Evolutionary conservation across 2,329 filamentous ascomycete species (phyloP), one percentile per base, ranked within the genome.

Genomic region (Nemania bipapillata): DNA sequence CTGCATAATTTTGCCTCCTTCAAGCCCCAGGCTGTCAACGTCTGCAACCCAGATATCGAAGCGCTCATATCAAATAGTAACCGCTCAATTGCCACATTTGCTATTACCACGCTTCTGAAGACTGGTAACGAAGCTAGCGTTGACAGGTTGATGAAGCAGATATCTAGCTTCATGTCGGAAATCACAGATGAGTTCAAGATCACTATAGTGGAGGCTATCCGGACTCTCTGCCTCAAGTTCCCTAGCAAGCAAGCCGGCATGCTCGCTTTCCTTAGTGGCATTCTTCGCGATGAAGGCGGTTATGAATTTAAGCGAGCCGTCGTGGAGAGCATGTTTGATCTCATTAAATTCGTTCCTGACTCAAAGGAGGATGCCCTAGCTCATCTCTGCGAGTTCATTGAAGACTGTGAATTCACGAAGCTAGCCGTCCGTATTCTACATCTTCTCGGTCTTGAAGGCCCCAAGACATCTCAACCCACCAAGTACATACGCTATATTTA

Each of bases 151-250:
- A 97, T 99, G 94, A 97, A 97, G 87, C 94, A 98, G 81, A 98
- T 99, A 71, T 94, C 93, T 26, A 91, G 92, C 45, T 97, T 99
- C 84, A 98, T 99, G 96, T 93, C 94, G 4, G 96, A 98, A 81
- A 98, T 98, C 74, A 97, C 95, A 6, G 96, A 99, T 78, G 96
- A 99, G 81, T 99, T 99, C 86, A 99, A 98, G 86, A 97, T 99
- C 74, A 99, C 96, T n/a, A 97, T 99, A 77, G 95, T 99, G 50
- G 96, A 99, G 81, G 96, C 96, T 49, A 97, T 99, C 78, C 92
- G 96, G 69, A 98, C 96, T 3, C 84, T 99, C 47, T 98, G 95
- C 80, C 86, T 99, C 75, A 99, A 99, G 83, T 99, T 99, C 84
- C 96, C 96, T 37, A 94, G 89, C 83, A 99, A 99, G 84, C 96